Base-by-base conservation (phyloP, 2,329 filamentous ascomycete species). In the Fusarium praegraminearum region DNA sequence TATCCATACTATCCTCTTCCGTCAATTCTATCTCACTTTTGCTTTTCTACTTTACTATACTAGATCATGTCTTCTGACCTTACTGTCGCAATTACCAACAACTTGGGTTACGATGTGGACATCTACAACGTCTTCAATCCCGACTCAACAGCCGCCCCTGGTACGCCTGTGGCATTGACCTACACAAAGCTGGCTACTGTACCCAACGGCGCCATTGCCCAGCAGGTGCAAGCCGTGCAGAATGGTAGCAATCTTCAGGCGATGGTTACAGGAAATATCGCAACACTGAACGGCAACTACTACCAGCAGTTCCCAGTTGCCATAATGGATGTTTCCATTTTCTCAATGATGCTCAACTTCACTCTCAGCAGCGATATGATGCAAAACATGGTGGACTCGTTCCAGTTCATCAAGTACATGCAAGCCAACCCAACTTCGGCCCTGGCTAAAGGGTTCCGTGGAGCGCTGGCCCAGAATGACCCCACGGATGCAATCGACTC, bases 391-490 rank as follows among this genome's bases (percentile, higher is more conserved):
- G 50, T 46, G 4, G 33, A 59, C 33, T 57, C 57, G 0, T 59
- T 59, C 41, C 38, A 59, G 33, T 59, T 59, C 51, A 59, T 59
- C 57, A 59, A 59, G 22, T 59, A 56, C 33, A 1, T 7, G 1
- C 57, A 59, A 16, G 50, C 57, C 0, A 46, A 59, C 20, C 51
- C 57, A 0, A 46, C 41, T 0, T 46, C 57, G 1, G 11, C 24
- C 0, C 18, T 28, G 26, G 57, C 57, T 0, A 56, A 33, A 0
- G n/a, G 32, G 2, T 59, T 59, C 4, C 40, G 33, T 4, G 20
- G 20, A 3, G 57, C 57, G 7, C 18, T 59, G 1, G 41, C 11
- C 1, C 20, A 57, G 26, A 22, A 12, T 7, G n/a, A 7, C 26
- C 50, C 38, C 15, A 33, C 18, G 7, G 18, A 20, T 2, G 32